A percentile compares a stretch with the other conserved stretches of the same genome.
Conservation (phyloP, 371 early-diverging fungal genomes). For the Saksenaea oblongispora region DNA sequence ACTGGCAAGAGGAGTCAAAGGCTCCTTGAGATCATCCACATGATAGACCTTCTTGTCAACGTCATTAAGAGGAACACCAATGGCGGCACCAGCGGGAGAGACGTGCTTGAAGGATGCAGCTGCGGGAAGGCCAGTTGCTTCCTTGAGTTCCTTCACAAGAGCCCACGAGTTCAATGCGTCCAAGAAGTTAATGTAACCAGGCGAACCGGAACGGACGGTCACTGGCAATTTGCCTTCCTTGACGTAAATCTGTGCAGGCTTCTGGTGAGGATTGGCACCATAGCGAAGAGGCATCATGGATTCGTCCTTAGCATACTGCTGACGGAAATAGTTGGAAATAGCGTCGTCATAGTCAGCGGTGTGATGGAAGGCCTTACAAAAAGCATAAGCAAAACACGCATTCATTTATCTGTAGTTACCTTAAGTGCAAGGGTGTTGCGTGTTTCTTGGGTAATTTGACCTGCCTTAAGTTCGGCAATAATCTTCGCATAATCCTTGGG, state of each 20-base stretch:
- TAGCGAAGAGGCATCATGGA: conserved; percentile 90
- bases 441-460: conserved; percentile 51
- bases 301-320: conserved; percentile 74
- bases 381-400: background rate
- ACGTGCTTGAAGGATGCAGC: conserved; percentile 99
- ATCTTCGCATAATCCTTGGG: conserved; percentile 87
- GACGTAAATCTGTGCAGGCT: conserved; percentile 91
- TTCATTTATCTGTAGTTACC: conserved; percentile 17
- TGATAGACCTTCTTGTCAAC: conserved; percentile 89
- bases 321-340: conserved; percentile 93
- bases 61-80: conserved; percentile 81
- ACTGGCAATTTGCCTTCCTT: conserved; percentile 87
- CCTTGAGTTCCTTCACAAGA: conserved; percentile 87
- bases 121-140: conserved; percentile 62
- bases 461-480: conserved; percentile 68
- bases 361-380: conserved; percentile 82
- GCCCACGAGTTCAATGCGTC: conserved; percentile 98
- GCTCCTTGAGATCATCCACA: conserved; percentile 82
- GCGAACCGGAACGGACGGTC: conserved; percentile 88
- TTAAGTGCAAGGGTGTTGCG: conserved; percentile 73
- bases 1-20: conserved; percentile 74
- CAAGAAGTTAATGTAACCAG: conserved; percentile 97
- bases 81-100: conserved; percentile 97
- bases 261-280: conserved; percentile 98
- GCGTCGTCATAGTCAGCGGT: conserved; percentile 96